Base-by-base conservation (phyloP, 192 early-diverging fungal genomes). In the Linnemannia hyalina region DNA sequence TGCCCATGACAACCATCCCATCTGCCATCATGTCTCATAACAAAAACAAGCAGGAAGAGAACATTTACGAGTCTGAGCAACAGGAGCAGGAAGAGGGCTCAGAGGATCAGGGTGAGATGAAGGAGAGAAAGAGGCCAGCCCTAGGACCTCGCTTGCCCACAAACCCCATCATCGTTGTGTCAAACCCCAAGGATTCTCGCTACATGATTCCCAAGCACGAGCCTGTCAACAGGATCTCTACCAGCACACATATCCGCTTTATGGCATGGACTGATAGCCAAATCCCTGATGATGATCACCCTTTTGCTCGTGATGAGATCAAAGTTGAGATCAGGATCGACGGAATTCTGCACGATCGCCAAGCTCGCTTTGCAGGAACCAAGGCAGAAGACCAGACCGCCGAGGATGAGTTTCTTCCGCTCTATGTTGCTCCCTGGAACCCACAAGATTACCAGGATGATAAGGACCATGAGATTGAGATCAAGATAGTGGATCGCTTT, bases 131-230 rank as follows among this genome's bases (percentile, higher is more conserved):
- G 80, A 78, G 83, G 0, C 75, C 91, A 85, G 80, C 52, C 6
- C 75, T 86, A 10, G 79, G 84, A 41, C 80, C 77, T n/a, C 76
- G 84, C 36, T 88, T 94, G 49, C 92, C 92, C 22, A 85, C 82
- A 6, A 74, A 74, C 32, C 97, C 97, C 4, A 89, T 97, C 0
- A 91, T 98, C 15, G 85, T 97, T 22, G 91, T 97, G 18, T 97
- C 97, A 0, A 96, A 96, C 73, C 97, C 97, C 44, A 97, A 98
- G 74, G 96, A 98, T 78, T 94, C 94, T 1, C 89, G 94, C 36
- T 98, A 92, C 80, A 72, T 93, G 65, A 88, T 97, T 70, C 93
- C 93, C 9, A 84, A 83, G 22, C 92, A 93, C 49, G 97, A 98
- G 85, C 97, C 97, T 6, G 82, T 93, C 26, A 68, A 88, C 41